These are phyloP conservation scores for Nakaseomyces kungkrabaensis DNA, from an alignment of 1,139 yeast genomes.

Conservation along the genomic window DNA sequence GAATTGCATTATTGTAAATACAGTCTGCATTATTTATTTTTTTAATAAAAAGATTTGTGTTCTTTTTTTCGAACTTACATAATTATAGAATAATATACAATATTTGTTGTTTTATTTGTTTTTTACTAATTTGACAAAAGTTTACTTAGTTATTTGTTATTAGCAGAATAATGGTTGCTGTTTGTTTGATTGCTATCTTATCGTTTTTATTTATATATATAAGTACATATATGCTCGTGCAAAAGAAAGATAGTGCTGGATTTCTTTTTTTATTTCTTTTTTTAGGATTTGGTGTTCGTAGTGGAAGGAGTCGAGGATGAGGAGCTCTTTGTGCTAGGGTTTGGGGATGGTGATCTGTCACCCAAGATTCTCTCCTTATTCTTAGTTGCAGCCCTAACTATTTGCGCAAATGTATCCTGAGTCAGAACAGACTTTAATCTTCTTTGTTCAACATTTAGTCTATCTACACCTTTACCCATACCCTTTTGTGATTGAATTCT, in stretches of 20 bases:
- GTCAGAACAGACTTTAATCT: slow-evolving; percentile 31
- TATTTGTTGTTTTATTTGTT: too few species aligned
- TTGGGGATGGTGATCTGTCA: slow-evolving; percentile 8
- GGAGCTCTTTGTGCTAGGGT: neutral
- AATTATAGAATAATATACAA: neutral
- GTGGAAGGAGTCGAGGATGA: neutral
- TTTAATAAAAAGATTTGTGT: neutral
- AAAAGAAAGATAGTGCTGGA: too few species aligned
- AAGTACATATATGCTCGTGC: too few species aligned
- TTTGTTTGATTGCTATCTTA: too few species aligned
- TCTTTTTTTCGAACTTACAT: neutral
- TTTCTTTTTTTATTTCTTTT: too few species aligned
- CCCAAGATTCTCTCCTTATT: slow-evolving; percentile 42
- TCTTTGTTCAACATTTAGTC: slow-evolving; percentile 9
- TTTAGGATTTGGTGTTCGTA: neutral
- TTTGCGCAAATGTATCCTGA: slow-evolving; percentile 54
- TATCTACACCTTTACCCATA: neutral
- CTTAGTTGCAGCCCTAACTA: slow-evolving; percentile 61
- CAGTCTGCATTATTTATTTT: neutral
- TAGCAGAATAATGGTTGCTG: too few species aligned
- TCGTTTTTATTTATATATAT: too few species aligned
- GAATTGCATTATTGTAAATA: neutral
- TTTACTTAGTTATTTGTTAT: too few species aligned
- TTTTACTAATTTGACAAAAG: too few species aligned
- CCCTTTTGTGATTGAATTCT: slow-evolving; percentile 7